Percentiles rank a stretch among this genome's conserved stretches.
These are phyloP conservation scores for Puccinia polysora DNA, from an alignment of 1,284 basidiomycete genomes.

Conservation along the genomic window DNA sequence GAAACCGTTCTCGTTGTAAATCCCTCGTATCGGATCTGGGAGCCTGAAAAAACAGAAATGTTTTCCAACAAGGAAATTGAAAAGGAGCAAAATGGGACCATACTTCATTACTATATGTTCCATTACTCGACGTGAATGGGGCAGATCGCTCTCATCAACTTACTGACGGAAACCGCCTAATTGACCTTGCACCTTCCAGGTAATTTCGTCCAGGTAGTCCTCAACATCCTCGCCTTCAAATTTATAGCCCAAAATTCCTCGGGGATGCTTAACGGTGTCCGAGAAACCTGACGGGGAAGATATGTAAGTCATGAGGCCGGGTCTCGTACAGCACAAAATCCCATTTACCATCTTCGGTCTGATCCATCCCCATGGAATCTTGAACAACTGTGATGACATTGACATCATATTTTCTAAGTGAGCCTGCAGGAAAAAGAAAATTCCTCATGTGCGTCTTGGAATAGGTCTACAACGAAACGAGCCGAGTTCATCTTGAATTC, in stretches of 20 bases:
- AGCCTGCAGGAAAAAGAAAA: slow-evolving; percentile 9
- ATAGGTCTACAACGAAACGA: background rate
- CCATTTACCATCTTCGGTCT: slow-evolving; percentile 32
- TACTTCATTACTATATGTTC: background rate
- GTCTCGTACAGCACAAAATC: background rate
- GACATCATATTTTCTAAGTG: slow-evolving; percentile 7
- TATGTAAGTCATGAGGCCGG: background rate
- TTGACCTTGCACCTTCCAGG: slow-evolving; percentile 49
- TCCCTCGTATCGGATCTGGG: slow-evolving; percentile 28
- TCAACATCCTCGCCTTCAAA: slow-evolving; percentile 28
- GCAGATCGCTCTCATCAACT: background rate
- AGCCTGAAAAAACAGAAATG: slow-evolving; percentile 16
- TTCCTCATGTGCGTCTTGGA: slow-evolving; percentile 4
- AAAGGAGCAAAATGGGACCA: too few relatives aligned
- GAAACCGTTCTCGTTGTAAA: slow-evolving; percentile 41
- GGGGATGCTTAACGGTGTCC: slow-evolving; percentile 48
- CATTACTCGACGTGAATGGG: too few relatives aligned
- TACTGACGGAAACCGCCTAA: slow-evolving; percentile 44
- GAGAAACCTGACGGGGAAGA: background rate
- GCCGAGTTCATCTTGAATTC: background rate
- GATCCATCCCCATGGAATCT: slow-evolving; percentile 48
- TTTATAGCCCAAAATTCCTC: slow-evolving; percentile 48
- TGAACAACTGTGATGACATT: slow-evolving; percentile 49
- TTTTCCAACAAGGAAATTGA: background rate
- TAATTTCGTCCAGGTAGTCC: slow-evolving; percentile 27